Base-by-base conservation (phyloP, 352 stramenopile genomes). In the Pythium periplocum region DNA sequence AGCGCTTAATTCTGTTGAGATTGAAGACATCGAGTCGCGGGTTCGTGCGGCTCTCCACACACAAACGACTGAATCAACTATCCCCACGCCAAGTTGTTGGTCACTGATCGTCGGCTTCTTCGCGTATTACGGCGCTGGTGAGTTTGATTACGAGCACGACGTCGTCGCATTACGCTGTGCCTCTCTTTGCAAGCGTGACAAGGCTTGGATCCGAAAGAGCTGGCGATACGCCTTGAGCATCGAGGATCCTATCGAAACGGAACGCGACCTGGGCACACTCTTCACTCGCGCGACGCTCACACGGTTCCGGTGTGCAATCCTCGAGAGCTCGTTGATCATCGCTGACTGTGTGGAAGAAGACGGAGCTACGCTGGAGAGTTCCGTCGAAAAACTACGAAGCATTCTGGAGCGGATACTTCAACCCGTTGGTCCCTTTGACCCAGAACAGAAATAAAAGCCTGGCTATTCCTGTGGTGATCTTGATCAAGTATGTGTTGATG, bases 241-340 rank as follows among this genome's bases (percentile, higher is more conserved):
- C n/a, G 79, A 94, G 71, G 83, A 92, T 42, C 83, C 83, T 0
- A 77, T 94, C 12, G 83, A 94, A 59, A 72, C 53, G 4, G 64
- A 71, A 32, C 73, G 81, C 6, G 81, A 94, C 55, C 60, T 94
- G 6, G 83, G 83, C n/a, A 54, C 45, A 44, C 68, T 90, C 33
- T 86, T 86, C 53, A 86, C 83, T 17, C 61, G 68, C 12, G 71
- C 75, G n/a, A 64, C 74, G 26, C 57, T 87, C 34, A 67, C 61
- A 9, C 72, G 70, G 6, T 54, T 91, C 9, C 76, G 78, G 7
- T 73, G 60, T 48, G 74, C 72, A 17, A 65, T 91, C 50, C 72
- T 78, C 35, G 44, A 39, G 10, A 51, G 11, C 45, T n/a, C 11
- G 7, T 11, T 51, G 26, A 31, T 17, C 6, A 6, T 7, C 43